Evolutionary conservation across 768 basidiomycete genomes (phyloP).

Genomic region (Hypholoma sublateritium): DNA sequence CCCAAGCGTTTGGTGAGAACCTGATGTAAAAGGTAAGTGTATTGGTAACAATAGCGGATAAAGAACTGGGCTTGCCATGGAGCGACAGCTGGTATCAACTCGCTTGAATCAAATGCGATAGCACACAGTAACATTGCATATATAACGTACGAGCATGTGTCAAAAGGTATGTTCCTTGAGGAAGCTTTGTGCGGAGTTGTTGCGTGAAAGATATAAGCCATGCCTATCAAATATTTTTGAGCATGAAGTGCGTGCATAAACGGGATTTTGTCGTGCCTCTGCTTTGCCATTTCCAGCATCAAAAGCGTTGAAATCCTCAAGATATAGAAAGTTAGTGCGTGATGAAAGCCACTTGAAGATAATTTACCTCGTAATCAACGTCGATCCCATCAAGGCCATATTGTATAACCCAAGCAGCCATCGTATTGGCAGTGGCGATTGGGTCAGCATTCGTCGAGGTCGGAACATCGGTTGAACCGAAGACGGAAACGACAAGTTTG

Average conservation of each 20-base stretch:
- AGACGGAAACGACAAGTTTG: constrained; percentile 59
- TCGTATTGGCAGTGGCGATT: constrained; percentile 55
- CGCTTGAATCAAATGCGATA: constrained; percentile 7
- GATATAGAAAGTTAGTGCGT: background rate
- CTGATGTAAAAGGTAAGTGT: constrained; percentile 20
- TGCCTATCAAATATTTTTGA: constrained; percentile 21
- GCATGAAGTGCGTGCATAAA: too few relatives aligned
- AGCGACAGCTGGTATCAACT: constrained; percentile 39
- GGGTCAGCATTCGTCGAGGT: constrained; percentile 63
- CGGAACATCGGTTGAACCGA: constrained; percentile 57
- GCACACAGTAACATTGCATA: background rate
- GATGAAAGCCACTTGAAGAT: background rate
- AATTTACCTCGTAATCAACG: constrained; percentile 64
- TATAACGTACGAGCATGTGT: constrained; percentile 52
- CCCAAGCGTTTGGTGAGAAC: constrained; percentile 42
- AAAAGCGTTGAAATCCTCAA: constrained; percentile 62
- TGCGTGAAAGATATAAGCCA: constrained; percentile 58
- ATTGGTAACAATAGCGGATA: background rate
- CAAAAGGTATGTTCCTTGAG: constrained; percentile 47
- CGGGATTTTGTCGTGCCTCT: constrained; percentile 32
- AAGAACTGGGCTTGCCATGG: constrained; percentile 33
- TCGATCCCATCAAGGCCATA: constrained; percentile 69
- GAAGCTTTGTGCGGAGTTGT: constrained; percentile 48
- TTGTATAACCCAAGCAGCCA: constrained; percentile 65
- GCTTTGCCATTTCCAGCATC: constrained; percentile 49